Conservation (phyloP, 805 yeast species). For the Candida easanensis region DNA sequence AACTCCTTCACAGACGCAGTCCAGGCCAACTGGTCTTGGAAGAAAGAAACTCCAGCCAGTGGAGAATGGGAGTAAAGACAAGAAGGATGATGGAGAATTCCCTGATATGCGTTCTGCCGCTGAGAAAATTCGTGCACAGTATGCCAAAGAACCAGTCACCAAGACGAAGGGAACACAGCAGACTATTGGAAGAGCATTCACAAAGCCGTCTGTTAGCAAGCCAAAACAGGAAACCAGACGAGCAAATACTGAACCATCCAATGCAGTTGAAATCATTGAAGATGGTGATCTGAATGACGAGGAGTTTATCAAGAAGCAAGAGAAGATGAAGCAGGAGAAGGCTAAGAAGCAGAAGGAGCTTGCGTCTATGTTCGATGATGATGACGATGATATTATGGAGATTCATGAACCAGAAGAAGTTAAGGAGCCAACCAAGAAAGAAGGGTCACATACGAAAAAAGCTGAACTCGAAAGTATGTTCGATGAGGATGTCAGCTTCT, state of each 20-base stretch:
- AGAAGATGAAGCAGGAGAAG: constrained; percentile 9
- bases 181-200: constrained; percentile 14
- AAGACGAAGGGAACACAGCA: constrained; percentile 15
- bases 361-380: constrained; percentile 35
- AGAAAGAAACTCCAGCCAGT: too few relatives aligned
- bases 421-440: background rate
- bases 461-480: constrained; percentile 23
- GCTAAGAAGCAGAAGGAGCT: constrained; percentile 25
- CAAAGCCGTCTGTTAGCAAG: background rate
- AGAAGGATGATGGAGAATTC: background rate
- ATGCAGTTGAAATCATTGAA: constrained; percentile 8
- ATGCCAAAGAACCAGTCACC: background rate
- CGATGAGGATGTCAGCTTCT: constrained; percentile 21
- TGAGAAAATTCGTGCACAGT: background rate
- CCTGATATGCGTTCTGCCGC: background rate
- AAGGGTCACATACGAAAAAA: constrained; percentile 5
- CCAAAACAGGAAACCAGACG: constrained; percentile 9
- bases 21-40: background rate
- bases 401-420: constrained; percentile 1
- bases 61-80: too few relatives aligned
- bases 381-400: constrained; percentile 18
- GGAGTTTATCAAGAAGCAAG: constrained; percentile 13
- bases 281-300: constrained; percentile 17
- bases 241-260: constrained; percentile 11
- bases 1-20: background rate